These are phyloP conservation scores for Aspergillus conjunctus DNA, from an alignment of 495 filamentous ascomycete genomes.

Conservation along the genomic window DNA sequence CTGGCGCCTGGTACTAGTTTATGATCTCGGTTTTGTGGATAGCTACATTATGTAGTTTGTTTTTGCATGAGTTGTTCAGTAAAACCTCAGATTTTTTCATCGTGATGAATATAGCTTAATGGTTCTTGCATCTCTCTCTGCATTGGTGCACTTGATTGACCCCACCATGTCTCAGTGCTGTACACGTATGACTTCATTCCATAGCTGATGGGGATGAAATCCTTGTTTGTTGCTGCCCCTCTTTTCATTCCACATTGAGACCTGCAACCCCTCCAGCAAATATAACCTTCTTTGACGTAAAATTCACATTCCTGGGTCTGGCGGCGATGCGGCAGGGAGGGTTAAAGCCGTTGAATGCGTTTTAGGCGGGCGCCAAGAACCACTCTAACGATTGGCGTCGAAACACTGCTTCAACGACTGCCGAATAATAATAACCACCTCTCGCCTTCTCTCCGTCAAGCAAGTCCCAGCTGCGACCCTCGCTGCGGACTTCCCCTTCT, in stretches of 20 bases:
- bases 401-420: conserved; percentile 16
- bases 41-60: conserved; percentile 27
- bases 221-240: background rate
- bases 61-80: conserved; percentile 23
- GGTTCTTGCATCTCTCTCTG: background rate
- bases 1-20: conserved; percentile 40
- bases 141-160: background rate
- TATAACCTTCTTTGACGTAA: background rate
- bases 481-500: conserved; percentile 1
- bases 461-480: conserved; percentile 3
- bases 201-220: background rate
- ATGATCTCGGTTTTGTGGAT: conserved; percentile 29
- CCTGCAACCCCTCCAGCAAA: background rate
- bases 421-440: conserved; percentile 11
- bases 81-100: conserved; percentile 4
- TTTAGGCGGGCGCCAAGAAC: conserved; percentile 23
- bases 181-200: background rate
- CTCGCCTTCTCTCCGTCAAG: conserved; percentile 11
- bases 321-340: conserved; percentile 15
- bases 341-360: background rate
- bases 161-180: conserved; percentile 13
- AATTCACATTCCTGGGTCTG: conserved; percentile 14
- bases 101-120: conserved; percentile 13
- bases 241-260: background rate
- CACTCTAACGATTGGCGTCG: conserved; percentile 22